A percentile compares a stretch with the other conserved stretches of the same genome.
phyloP scores from a whole-genome alignment of 257 asterid species.

The Anisodus acutangulus region DNA sequence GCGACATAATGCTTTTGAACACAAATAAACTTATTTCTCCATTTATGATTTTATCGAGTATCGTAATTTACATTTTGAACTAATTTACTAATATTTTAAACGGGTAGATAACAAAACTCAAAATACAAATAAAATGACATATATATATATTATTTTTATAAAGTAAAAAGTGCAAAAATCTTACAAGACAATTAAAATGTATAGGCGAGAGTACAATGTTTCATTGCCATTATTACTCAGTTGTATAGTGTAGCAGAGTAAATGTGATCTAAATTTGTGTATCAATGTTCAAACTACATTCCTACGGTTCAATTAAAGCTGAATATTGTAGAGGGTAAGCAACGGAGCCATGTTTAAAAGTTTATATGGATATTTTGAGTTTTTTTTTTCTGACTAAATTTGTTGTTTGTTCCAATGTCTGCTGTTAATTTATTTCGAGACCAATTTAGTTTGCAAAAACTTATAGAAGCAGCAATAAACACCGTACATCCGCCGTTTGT shows the following conservation, averaged over 20 bases:
- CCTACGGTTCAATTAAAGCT: constrained; percentile 18
- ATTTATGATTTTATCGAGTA: no score
- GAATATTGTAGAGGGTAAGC: constrained; percentile 18
- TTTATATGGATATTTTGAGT: not conserved
- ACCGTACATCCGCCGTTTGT: constrained; percentile 38
- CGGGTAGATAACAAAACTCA: no score
- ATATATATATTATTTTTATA: no score
- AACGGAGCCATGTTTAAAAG: constrained; percentile 6
- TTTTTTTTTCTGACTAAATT: not conserved
- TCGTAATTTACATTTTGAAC: no score
- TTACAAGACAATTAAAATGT: no score
- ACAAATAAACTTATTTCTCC: no score
- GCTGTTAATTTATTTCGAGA: not conserved
- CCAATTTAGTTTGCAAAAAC: not conserved
- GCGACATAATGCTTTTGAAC: no score
- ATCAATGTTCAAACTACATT: constrained; percentile 20
- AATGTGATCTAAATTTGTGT: not conserved
- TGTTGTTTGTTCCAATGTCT: constrained; percentile 29
- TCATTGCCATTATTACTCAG: not conserved
- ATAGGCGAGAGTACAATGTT: no score
- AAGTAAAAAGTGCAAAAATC: no score
- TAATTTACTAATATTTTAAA: no score
- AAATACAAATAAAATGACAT: no score
- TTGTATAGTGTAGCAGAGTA: not conserved
- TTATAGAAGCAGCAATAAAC: constrained; percentile 27